Base-by-base conservation (phyloP, 768 basidiomycete species). In the Lyophyllum semitale region DNA sequence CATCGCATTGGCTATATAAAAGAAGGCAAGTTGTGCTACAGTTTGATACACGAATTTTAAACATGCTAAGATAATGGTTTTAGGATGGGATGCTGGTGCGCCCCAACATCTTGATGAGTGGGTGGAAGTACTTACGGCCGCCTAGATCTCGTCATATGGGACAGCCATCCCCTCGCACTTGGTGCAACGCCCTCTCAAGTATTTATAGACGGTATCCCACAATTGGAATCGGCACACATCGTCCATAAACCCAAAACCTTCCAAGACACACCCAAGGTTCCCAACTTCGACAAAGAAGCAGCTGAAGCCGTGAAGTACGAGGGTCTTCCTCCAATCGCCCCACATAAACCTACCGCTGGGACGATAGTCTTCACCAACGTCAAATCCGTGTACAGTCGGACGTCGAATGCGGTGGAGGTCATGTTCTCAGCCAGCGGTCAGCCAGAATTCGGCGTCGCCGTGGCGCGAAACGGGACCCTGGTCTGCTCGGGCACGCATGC, bases 171-270 rank as follows among this genome's bases (percentile, higher is more conserved):
- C 0, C 76, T 96, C 11, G 81, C 88, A 0, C 73, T 95, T 4
- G 91, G 91, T 3, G 91, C 93, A n/a, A 92, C 91, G 0, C 93
- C 93, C 2, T 74, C 78, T 32, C 92, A 95, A 73, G 92, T 94
- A 18, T 93, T 85, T 71, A 91, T 96, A 56, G 95, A 98, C 63
- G 95, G 95, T 1, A 87, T 96, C 46, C 71, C 87, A 1, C 95
- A 98, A 65, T 63, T 91, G 2, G 62, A 73, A 27, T 63, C 70
- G 2, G 78, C 85, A 2, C 66, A 76, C 59, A 67, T 80, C 17
- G 66, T 77, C 35, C 44, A 70, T 47, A 94, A 95, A 65, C 79
- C 80, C 1, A 52, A 59, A 8, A 54, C 66, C 15, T 80, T 73
- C 64, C 81, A 83, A 58, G 61, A 63, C 7, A 47, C 68, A 6